phyloP scores from a whole-genome alignment of 306 rosid species.

The Crotalaria pallida region DNA sequence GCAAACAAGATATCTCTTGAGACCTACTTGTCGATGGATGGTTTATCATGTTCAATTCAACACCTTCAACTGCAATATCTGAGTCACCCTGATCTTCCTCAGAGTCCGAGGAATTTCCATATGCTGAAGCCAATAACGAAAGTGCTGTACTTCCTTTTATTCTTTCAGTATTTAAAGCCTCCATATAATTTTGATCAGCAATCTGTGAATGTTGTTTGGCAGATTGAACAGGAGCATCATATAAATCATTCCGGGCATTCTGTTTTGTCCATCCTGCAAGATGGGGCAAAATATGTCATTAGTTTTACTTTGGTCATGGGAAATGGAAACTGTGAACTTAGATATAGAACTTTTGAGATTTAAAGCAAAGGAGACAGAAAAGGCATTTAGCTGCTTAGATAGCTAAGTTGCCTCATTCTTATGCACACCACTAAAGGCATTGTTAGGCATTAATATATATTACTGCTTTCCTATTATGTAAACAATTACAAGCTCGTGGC shows the following conservation, averaged over 20 bases:
- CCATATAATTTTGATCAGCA: constrained; percentile 29
- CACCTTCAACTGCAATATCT: constrained; percentile 26
- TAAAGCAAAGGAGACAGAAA: neutral
- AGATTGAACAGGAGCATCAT: constrained; percentile 44
- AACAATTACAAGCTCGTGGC: neutral
- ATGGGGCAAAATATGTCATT: neutral
- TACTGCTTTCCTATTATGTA: neutral
- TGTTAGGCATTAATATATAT: neutral
- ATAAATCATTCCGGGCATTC: constrained; percentile 29
- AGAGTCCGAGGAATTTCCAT: constrained; percentile 70
- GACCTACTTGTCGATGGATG: constrained; percentile 36
- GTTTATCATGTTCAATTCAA: constrained; percentile 24
- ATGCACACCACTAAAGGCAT: neutral
- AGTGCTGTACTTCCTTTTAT: constrained; percentile 49
- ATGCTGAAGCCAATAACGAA: constrained; percentile 58
- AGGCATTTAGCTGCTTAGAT: neutral
- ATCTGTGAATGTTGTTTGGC: constrained; percentile 21
- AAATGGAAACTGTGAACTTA: neutral
- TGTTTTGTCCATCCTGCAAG: constrained; percentile 40
- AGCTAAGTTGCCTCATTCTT: neutral
- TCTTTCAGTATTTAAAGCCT: constrained; percentile 30
- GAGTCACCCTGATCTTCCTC: constrained; percentile 56
- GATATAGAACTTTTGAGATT: neutral
- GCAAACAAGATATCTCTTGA: constrained; percentile 33
- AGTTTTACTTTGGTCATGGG: neutral